A percentile compares a stretch with the other conserved stretches of the same genome.
phyloP scores from a whole-genome alignment of 208 protist genomes.

The Leishmania arabica region DNA sequence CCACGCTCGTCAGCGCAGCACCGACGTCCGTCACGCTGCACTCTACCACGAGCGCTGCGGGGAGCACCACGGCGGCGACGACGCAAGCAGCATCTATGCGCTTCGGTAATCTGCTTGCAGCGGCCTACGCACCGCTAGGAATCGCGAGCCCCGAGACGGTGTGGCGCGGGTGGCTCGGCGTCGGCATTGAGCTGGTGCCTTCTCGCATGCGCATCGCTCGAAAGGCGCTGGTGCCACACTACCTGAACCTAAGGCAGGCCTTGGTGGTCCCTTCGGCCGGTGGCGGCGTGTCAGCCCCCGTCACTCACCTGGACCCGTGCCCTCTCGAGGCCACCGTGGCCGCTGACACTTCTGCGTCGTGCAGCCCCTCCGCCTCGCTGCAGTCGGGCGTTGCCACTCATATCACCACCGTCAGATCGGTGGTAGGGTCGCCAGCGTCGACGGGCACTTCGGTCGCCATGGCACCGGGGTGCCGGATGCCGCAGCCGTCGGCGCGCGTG shows the following conservation, averaged over 20 bases:
- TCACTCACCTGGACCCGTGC: conserved; percentile 17
- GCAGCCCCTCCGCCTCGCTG: conserved; percentile 11
- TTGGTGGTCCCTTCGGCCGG: conserved; percentile 10
- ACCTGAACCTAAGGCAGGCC: conserved; percentile 36
- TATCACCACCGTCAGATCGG: neutral
- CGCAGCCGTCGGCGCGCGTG: conserved; percentile 37
- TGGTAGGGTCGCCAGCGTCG: conserved; percentile 14
- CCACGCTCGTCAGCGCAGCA: neutral
- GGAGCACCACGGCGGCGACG: conserved; percentile 4
- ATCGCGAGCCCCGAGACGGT: conserved; percentile 6
- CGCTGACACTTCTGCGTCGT: conserved; percentile 6
- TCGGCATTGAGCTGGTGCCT: conserved; percentile 67
- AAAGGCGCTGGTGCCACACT: conserved; percentile 42
- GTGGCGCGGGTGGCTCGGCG: conserved; percentile 45
- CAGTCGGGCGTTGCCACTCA: neutral
- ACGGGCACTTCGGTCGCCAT: conserved; percentile 4
- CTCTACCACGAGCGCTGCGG: neutral
- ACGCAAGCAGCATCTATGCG: conserved; percentile 10
- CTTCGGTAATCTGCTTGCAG: conserved; percentile 15
- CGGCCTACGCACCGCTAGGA: conserved; percentile 13
- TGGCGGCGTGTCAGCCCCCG: neutral
- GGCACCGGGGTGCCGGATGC: conserved; percentile 12
- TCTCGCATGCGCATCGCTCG: conserved; percentile 66
- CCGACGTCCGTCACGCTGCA: neutral
- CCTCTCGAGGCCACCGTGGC: conserved; percentile 23